Conservation (phyloP, 2,329 filamentous ascomycete genomes). For the Cytospora schulzeri region DNA sequence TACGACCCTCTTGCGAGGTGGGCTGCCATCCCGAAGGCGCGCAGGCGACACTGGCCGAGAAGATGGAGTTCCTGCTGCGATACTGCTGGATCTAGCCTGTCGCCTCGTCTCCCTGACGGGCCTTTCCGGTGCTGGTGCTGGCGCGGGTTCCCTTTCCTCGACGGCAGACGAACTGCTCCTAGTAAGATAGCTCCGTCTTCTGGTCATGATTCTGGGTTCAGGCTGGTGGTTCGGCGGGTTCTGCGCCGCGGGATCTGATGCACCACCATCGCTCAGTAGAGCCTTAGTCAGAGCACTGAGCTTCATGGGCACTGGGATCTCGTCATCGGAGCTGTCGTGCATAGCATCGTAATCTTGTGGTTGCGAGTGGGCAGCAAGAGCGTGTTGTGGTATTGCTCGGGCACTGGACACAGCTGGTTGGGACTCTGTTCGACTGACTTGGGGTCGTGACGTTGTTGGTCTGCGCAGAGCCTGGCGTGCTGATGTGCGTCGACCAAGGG, state of each 20-base stretch:
- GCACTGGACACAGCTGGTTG: constrained; percentile 39
- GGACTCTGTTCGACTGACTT: constrained; percentile 49
- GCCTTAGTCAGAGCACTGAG: constrained; percentile 92
- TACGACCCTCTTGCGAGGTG: constrained; percentile 58
- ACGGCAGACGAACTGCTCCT: constrained; percentile 45
- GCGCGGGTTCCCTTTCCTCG: constrained; percentile 41
- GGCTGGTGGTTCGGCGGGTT: constrained; percentile 32
- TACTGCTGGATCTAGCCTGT: constrained; percentile 51
- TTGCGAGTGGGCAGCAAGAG: constrained; percentile 36
- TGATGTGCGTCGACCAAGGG: constrained; percentile 54
- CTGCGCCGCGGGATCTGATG: constrained; percentile 47
- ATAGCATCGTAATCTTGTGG: constrained; percentile 53
- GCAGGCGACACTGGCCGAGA: constrained; percentile 48
- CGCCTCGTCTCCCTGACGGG: constrained; percentile 39
- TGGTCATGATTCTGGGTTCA: constrained; percentile 50
- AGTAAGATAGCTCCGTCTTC: constrained; percentile 53
- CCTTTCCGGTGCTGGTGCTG: constrained; percentile 11
- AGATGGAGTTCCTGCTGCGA: constrained; percentile 40
- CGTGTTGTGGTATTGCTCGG: constrained; percentile 25
- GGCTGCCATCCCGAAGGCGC: constrained; percentile 53
- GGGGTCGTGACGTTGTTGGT: constrained; percentile 47
- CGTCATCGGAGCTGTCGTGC: constrained; percentile 91
- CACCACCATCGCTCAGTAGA: constrained; percentile 67
- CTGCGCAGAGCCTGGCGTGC: constrained; percentile 58
- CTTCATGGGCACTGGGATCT: constrained; percentile 88